phyloP scores from a whole-genome alignment of 2,329 filamentous ascomycete genomes.

The Fusarium agapanthi region DNA sequence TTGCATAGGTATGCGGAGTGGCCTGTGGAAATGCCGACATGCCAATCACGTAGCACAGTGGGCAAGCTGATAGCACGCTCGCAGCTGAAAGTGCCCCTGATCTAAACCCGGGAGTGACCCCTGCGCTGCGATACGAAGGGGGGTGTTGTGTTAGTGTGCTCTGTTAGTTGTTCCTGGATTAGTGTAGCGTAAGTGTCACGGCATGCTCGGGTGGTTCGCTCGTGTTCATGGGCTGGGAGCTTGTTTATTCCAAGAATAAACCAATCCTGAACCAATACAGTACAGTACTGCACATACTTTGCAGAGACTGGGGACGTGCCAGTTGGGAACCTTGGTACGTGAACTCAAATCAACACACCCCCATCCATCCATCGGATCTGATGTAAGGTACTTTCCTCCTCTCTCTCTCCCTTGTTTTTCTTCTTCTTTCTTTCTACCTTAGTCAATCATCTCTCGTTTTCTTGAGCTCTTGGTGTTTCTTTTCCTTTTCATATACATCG shows the following conservation, averaged over 20 bases:
- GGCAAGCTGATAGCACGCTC: conserved; percentile 16
- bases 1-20: background rate
- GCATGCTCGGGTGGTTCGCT: conserved; percentile 7
- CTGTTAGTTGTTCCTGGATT: conserved; percentile 2
- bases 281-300: conserved; percentile 7
- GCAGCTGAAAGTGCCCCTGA: conserved; percentile 34
- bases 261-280: background rate
- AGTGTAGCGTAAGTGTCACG: background rate
- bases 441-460: conserved; percentile 20
- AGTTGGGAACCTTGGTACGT: no score
- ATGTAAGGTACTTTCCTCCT: background rate
- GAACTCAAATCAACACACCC: conserved; percentile 26
- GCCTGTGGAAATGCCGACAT: conserved; percentile 12
- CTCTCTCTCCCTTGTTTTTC: conserved; percentile 17
- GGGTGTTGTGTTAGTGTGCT: background rate
- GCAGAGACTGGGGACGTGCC: conserved; percentile 10
- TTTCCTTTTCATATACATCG: conserved; percentile 1
- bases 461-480: conserved; percentile 18
- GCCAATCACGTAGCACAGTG: conserved; percentile 20
- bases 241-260: conserved; percentile 25
- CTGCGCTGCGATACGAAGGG: conserved; percentile 24
- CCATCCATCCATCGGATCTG: background rate
- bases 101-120: conserved; percentile 15
- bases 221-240: background rate
- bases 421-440: conserved; percentile 3